Conservation (phyloP, 2,329 filamentous ascomycete species). For the Alternaria hordeiaustralica region DNA sequence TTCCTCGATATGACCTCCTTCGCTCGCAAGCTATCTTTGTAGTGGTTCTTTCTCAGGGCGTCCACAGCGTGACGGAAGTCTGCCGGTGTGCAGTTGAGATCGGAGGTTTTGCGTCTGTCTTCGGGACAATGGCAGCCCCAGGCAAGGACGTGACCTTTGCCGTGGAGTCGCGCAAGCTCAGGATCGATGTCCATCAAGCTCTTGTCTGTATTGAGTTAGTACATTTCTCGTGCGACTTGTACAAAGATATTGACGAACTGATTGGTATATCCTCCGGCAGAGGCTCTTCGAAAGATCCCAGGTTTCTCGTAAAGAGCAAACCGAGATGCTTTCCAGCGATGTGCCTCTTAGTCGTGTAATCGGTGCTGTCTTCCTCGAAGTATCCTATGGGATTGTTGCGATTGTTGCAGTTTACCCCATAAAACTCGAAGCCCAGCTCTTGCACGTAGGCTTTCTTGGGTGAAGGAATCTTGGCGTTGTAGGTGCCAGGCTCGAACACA, state of each 20-base stretch:
- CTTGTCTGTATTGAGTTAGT: not conserved
- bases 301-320: not conserved
- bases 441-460: not conserved
- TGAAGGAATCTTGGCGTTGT: not conserved
- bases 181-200: conserved; percentile 2
- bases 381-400: not conserved
- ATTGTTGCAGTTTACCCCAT: not conserved
- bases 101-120: not conserved
- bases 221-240: not conserved
- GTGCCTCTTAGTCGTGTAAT: not conserved
- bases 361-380: not conserved
- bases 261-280: not conserved
- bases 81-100: conserved; percentile 6
- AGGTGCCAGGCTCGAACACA: conserved; percentile 1
- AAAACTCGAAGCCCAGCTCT: not conserved
- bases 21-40: not conserved
- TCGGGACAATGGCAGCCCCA: not conserved
- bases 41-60: not conserved
- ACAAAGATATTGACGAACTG: not conserved
- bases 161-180: not conserved
- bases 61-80: not conserved
- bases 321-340: not conserved
- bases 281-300: not conserved
- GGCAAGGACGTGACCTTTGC: not conserved
- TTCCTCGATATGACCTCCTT: not conserved